phyloP scores from a whole-genome alignment of 2,329 filamentous ascomycete species.

The Phoma sp. region DNA sequence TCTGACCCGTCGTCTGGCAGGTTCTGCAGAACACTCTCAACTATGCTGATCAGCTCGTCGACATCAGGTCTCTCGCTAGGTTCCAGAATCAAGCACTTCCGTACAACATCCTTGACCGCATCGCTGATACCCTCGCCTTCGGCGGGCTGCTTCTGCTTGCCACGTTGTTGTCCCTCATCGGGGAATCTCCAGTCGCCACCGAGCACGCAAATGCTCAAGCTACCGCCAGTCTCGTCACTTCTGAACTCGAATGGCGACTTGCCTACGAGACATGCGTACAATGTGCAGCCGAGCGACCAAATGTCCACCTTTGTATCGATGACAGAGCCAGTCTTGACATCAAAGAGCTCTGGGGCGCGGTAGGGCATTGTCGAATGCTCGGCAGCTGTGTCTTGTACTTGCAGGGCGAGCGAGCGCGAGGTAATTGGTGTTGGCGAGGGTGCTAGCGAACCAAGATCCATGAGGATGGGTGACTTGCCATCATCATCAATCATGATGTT shows the following conservation, averaged over 20 bases:
- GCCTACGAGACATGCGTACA: constrained; percentile 94
- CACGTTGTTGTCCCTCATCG: constrained; percentile 72
- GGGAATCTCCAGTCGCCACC: constrained; percentile 97
- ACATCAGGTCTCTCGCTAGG: constrained; percentile 87
- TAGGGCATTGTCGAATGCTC: constrained; percentile 99
- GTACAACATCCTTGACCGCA: constrained; percentile 83
- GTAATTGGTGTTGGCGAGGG: constrained; percentile 89
- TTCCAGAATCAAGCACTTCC: constrained; percentile 86
- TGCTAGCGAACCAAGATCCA: constrained; percentile 94
- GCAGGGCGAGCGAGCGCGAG: constrained; percentile 85
- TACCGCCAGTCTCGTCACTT: constrained; percentile 94
- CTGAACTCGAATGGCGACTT: constrained; percentile 97
- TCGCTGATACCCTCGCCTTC: constrained; percentile 73
- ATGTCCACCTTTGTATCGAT: constrained; percentile 98
- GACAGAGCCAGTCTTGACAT: constrained; percentile 90
- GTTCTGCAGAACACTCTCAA: constrained; percentile 74
- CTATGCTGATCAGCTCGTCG: constrained; percentile 78
- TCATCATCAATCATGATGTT: constrained; percentile 99
- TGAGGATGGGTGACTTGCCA: constrained; percentile 87
- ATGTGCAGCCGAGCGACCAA: constrained; percentile 96
- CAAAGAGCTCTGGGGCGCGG: constrained; percentile 95
- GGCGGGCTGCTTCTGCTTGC: constrained; percentile 59
- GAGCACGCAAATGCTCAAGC: constrained; percentile 87
- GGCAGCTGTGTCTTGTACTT: constrained; percentile 91
- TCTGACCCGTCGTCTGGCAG: constrained; percentile 66